Percentiles rank a stretch among this genome's conserved stretches.
These are phyloP conservation scores for Hemisphaericaspora nanyangensis DNA, from an alignment of 805 yeast genomes.

Conservation along the genomic window DNA sequence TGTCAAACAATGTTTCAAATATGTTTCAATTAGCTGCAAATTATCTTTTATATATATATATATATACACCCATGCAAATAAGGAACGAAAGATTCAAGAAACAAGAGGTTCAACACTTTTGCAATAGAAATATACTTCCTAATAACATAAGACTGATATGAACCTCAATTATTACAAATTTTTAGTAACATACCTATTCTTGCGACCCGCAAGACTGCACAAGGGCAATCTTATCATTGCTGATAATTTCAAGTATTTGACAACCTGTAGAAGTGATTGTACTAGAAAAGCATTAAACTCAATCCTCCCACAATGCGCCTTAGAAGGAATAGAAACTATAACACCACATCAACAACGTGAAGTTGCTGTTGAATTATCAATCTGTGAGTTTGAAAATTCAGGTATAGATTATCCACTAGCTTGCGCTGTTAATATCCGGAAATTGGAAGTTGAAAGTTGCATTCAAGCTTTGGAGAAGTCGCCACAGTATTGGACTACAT, in stretches of 20 bases:
- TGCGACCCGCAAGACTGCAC: too few species aligned
- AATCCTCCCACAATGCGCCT: constrained; percentile 39
- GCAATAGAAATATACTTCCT: too few species aligned
- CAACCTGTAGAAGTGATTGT: constrained; percentile 8
- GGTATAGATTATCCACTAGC: constrained; percentile 29
- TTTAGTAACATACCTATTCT: too few species aligned
- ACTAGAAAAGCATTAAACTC: constrained; percentile 32
- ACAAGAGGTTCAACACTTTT: too few species aligned
- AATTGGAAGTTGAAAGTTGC: constrained; percentile 28
- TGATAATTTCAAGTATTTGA: not conserved
- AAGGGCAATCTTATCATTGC: too few species aligned
- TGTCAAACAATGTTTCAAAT: not conserved
- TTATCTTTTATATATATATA: too few species aligned
- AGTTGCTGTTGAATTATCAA: constrained; percentile 45
- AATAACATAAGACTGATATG: too few species aligned
- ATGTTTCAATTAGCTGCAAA: not conserved
- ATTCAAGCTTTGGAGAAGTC: constrained; percentile 36
- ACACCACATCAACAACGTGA: constrained; percentile 27
- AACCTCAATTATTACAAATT: too few species aligned
- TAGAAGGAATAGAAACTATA: constrained; percentile 36
- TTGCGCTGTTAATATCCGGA: constrained; percentile 16
- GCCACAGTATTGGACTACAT: constrained; percentile 72
- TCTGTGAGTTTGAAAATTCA: constrained; percentile 54
- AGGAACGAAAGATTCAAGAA: too few species aligned
- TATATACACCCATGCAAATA: too few species aligned